Percentiles rank a stretch among this genome's conserved stretches.
Conservation (phyloP, 345 rosid species). For the Lumnitzera racemosa region DNA sequence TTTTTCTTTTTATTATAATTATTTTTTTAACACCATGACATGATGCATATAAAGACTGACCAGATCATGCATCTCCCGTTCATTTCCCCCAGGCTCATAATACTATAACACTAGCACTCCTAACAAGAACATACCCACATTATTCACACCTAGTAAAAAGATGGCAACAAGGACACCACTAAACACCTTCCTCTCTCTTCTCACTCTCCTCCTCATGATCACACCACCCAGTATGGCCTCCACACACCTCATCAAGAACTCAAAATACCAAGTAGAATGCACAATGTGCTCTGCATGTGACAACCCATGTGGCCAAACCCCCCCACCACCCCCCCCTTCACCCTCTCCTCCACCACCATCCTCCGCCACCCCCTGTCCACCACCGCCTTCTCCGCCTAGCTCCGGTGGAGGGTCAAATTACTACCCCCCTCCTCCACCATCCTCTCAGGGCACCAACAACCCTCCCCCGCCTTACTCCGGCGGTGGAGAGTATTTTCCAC, state of each 20-base stretch:
- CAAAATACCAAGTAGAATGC: constrained; percentile 27
- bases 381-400: constrained; percentile 19
- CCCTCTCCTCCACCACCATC: constrained; percentile 24
- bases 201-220: constrained; percentile 3
- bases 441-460: constrained; percentile 17
- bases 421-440: constrained; percentile 11
- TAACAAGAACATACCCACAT: too few relatives aligned
- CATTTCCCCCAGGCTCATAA: too few relatives aligned
- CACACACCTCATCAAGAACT: background rate
- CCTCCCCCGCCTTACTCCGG: constrained; percentile 17
- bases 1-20: too few relatives aligned
- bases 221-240: background rate
- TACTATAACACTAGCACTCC: too few relatives aligned
- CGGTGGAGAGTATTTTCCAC: constrained; percentile 12
- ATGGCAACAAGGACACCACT: background rate
- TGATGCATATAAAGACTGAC: too few relatives aligned
- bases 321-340: constrained; percentile 23
- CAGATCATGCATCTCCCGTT: too few relatives aligned
- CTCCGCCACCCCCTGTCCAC: constrained; percentile 19
- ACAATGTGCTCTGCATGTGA: constrained; percentile 41
- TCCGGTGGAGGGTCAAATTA: background rate
- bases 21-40: too few relatives aligned
- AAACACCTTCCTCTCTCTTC: constrained; percentile 7
- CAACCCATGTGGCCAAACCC: constrained; percentile 21
- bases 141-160: too few relatives aligned